Percentiles rank a stretch among this genome's conserved stretches.
Conservation (phyloP, 2,329 filamentous ascomycete genomes). For the Reticulascus tulasneorum region DNA sequence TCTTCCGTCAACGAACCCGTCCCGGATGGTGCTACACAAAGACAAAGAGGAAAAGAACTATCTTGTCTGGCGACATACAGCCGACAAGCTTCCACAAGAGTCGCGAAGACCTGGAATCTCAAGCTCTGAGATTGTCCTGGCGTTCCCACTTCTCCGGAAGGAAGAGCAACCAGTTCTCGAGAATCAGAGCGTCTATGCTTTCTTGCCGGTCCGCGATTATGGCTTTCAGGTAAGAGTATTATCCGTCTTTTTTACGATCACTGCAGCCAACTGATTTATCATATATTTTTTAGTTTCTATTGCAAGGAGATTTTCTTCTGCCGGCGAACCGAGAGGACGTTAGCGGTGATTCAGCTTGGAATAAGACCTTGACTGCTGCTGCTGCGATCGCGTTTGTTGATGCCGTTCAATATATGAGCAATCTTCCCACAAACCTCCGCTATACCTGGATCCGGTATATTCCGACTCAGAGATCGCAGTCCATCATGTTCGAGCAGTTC, state of each 20-base stretch:
- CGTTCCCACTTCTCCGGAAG: constrained; percentile 13
- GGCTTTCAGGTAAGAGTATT: constrained; percentile 19
- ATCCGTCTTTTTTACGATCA: too few species aligned
- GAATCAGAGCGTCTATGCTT: constrained; percentile 18
- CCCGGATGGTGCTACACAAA: constrained; percentile 5
- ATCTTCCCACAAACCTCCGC: constrained; percentile 6
- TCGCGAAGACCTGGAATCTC: constrained; percentile 6
- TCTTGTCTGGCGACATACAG: constrained; percentile 9
- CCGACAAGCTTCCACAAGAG: constrained; percentile 7
- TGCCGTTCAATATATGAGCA: constrained; percentile 4
- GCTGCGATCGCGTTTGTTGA: not conserved
- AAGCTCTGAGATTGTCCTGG: constrained; percentile 15
- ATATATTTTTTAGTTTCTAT: constrained; percentile 15
- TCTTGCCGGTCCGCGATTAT: constrained; percentile 21
- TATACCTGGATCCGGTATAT: constrained; percentile 10
- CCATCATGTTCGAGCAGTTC: constrained; percentile 1
- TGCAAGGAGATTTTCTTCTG: constrained; percentile 23
- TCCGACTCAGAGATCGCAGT: not conserved
- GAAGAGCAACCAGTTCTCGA: not conserved
- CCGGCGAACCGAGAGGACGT: constrained; percentile 19
- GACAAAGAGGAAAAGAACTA: constrained; percentile 6
- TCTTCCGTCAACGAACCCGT: not conserved
- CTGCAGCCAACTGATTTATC: not conserved
- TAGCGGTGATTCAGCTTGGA: constrained; percentile 16
- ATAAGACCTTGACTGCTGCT: constrained; percentile 10